Conservation (phyloP, 108 stramenopile species). For the Nitzschia sp. region DNA sequence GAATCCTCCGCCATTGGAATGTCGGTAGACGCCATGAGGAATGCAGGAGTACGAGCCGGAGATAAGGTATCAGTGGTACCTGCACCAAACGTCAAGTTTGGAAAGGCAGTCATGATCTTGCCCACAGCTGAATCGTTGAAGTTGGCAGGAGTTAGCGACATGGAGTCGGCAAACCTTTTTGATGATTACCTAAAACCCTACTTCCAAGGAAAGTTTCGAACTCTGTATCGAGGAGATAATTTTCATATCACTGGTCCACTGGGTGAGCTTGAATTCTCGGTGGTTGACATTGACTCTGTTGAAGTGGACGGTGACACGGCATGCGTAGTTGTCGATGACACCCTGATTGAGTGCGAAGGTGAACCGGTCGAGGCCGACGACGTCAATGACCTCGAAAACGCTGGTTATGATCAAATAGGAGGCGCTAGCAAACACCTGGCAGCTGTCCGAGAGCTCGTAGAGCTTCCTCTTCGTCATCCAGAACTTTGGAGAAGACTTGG, state of each 20-base stretch:
- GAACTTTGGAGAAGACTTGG: slow-evolving; percentile 96
- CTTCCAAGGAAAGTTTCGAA: slow-evolving; percentile 84
- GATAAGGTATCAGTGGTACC: slow-evolving; percentile 75
- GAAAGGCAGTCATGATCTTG: slow-evolving; percentile 78
- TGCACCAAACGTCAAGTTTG: slow-evolving; percentile 88
- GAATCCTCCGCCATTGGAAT: slow-evolving; percentile 65
- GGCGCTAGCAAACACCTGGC: slow-evolving; percentile 95
- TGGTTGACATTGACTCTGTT: slow-evolving; percentile 86
- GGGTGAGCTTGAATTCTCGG: slow-evolving; percentile 80
- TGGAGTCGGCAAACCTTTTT: slow-evolving; percentile 59
- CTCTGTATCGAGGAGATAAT: slow-evolving; percentile 71
- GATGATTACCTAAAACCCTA: slow-evolving; percentile 88
- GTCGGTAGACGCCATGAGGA: slow-evolving; percentile 84
- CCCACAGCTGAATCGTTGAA: slow-evolving; percentile 72
- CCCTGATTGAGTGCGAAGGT: slow-evolving; percentile 81
- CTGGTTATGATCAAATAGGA: slow-evolving; percentile 96
- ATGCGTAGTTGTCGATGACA: slow-evolving; percentile 88
- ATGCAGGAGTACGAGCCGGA: slow-evolving; percentile 84
- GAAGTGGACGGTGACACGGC: slow-evolving; percentile 80
- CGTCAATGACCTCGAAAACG: slow-evolving; percentile 89
- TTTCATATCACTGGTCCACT: slow-evolving; percentile 76
- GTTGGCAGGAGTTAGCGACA: slow-evolving; percentile 48
- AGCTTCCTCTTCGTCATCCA: slow-evolving; percentile 95
- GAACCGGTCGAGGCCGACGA: slow-evolving; percentile 81
- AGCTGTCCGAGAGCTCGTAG: slow-evolving; percentile 95